Conservation (phyloP, 441 rosid species). For the Gossypium davidsonii region DNA sequence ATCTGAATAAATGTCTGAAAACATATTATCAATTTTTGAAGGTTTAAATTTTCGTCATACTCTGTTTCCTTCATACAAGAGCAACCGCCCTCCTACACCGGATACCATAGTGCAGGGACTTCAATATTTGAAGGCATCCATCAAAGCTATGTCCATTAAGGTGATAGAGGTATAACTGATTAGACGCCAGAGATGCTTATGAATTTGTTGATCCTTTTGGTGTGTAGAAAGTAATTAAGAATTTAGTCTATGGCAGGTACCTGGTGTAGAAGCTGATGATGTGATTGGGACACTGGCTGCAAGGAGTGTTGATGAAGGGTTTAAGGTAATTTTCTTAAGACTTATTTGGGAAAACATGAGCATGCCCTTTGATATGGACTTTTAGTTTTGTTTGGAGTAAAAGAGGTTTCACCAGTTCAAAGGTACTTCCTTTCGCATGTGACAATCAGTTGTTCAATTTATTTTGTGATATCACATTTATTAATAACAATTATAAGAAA, state of each 20-base stretch:
- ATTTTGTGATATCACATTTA: background rate
- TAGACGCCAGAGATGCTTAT: conserved; percentile 1
- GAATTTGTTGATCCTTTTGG: conserved; percentile 11
- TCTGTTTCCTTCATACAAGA: conserved; percentile 81
- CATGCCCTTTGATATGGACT: background rate
- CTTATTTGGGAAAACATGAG: background rate
- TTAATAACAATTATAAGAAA: background rate
- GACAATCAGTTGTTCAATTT: background rate
- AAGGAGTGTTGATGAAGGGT: conserved; percentile 75
- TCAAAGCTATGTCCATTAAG: conserved; percentile 88
- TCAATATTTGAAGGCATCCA: conserved; percentile 90
- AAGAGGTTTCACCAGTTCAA: background rate
- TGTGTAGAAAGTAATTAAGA: conserved; percentile 22
- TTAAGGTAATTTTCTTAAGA: conserved; percentile 44
- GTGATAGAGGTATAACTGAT: conserved; percentile 72
- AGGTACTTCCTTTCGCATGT: background rate
- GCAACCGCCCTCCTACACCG: conserved; percentile 93
- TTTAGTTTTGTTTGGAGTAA: background rate
- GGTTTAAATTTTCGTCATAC: conserved; percentile 89
- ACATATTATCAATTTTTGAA: conserved; percentile 22
- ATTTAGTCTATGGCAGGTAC: conserved; percentile 51
- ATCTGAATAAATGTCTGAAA: conserved; percentile 12
- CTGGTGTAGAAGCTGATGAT: conserved; percentile 99
- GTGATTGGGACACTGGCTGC: conserved; percentile 90
- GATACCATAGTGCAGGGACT: conserved; percentile 94